Evolutionary conservation across 768 basidiomycete species (phyloP).

Genomic region (Podaxis sp.): DNA sequence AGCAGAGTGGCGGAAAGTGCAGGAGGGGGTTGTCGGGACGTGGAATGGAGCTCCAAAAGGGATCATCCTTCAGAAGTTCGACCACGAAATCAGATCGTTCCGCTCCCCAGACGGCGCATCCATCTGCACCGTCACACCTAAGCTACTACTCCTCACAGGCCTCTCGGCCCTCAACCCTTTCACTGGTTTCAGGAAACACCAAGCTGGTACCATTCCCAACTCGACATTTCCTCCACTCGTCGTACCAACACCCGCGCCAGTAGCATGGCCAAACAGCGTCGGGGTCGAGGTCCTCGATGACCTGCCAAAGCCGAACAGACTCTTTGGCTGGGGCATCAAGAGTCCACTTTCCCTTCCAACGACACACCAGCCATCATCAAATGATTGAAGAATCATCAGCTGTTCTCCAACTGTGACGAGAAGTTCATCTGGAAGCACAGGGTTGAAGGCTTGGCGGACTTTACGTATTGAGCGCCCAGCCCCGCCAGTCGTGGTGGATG

Average conservation of each 20-base stretch:
- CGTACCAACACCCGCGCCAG: not conserved
- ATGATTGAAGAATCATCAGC: constrained; percentile 61
- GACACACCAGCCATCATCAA: constrained; percentile 82
- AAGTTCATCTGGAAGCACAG: constrained; percentile 76
- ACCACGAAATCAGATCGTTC: constrained; percentile 66
- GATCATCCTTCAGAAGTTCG: constrained; percentile 48
- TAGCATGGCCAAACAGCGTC: constrained; percentile 15
- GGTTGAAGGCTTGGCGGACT: constrained; percentile 64
- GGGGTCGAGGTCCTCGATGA: constrained; percentile 15
- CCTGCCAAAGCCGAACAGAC: constrained; percentile 33
- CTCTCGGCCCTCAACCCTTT: constrained; percentile 60
- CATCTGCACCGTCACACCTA: constrained; percentile 62
- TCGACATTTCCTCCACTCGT: constrained; percentile 42
- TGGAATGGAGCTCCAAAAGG: no score
- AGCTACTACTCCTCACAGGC: constrained; percentile 60
- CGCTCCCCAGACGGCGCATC: constrained; percentile 41
- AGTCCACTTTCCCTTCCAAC: constrained; percentile 53
- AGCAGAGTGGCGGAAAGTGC: not conserved
- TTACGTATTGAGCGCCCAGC: constrained; percentile 41
- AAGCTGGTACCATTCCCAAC: constrained; percentile 72
- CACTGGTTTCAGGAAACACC: constrained; percentile 70
- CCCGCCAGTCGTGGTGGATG: constrained; percentile 30
- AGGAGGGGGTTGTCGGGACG: not conserved
- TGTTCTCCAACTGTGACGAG: constrained; percentile 57
- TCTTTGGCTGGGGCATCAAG: constrained; percentile 33